Conservation (phyloP, 768 basidiomycete genomes). For the Leccinum subgranulosum region DNA sequence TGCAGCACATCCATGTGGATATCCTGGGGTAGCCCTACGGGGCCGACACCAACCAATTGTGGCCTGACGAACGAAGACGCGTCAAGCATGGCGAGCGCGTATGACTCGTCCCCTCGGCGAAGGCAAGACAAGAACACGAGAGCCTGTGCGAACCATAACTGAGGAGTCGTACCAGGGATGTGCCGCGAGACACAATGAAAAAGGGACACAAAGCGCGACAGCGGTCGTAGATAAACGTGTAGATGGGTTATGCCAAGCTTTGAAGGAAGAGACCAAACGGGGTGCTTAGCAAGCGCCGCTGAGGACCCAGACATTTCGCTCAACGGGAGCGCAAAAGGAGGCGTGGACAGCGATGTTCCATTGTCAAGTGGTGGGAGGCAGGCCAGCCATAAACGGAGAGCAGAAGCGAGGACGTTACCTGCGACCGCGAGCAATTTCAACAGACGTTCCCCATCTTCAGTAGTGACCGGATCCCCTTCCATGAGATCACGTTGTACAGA, state of each 20-base stretch:
- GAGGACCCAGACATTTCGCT: slow-evolving; percentile 50
- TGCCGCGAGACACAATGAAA: slow-evolving; percentile 60
- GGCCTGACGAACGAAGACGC: slow-evolving; percentile 16
- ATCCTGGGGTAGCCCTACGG: slow-evolving; percentile 15
- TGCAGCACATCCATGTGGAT: slow-evolving; percentile 31
- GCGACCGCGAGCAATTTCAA: slow-evolving; percentile 33
- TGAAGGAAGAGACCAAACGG: slow-evolving; percentile 43
- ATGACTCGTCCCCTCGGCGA: slow-evolving; percentile 74
- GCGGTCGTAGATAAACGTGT: slow-evolving; percentile 37
- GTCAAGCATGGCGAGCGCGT: slow-evolving; percentile 41
- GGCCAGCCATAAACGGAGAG: slow-evolving; percentile 62
- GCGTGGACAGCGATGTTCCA: slow-evolving; percentile 37
- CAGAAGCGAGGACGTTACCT: slow-evolving; percentile 41
- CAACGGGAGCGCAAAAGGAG: slow-evolving; percentile 65
- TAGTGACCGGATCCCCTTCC: neutral
- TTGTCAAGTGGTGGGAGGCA: slow-evolving; percentile 46
- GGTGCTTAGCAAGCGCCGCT: slow-evolving; percentile 46
- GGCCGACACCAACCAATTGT: slow-evolving; percentile 13
- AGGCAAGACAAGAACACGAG: slow-evolving; percentile 52
- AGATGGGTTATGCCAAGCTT: slow-evolving; percentile 3
- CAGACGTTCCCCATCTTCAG: slow-evolving; percentile 5
- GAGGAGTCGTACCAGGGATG: slow-evolving; percentile 51
- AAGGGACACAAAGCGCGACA: slow-evolving; percentile 49
- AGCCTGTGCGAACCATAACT: slow-evolving; percentile 67
- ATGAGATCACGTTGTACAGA: slow-evolving; percentile 32